Base-by-base conservation (phyloP, 2,329 filamentous ascomycete species). In the Tolypocladium inflatum region DNA sequence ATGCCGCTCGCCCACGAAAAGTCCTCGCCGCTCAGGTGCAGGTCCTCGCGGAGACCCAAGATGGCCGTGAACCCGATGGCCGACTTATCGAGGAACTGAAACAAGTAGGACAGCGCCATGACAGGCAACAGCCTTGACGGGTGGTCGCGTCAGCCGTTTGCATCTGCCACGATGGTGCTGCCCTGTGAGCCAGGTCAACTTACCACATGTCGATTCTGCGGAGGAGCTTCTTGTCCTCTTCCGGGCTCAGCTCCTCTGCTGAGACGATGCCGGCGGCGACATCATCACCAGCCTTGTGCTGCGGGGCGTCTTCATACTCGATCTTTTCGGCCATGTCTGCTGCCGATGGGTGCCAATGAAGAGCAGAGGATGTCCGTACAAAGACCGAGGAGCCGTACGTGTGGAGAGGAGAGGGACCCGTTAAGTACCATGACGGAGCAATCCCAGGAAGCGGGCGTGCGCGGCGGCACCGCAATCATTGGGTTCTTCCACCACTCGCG, bases 71-170 rank as follows among this genome's bases (percentile, higher is more conserved):
- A 80, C n/a, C 71, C 75, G 1, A 84, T 69, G 0, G 77, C 78
- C 0, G 79, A 80, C 66, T 87, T 86, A 70, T 87, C 84, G 2
- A 83, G 72, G 61, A 80, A 86, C 60, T 86, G 83, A 6, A 85
- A 70, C n/a, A 80, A 77, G 64, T 86, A 86, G 1, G 75, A 80
- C 64, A 62, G 74, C 57, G 70, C 81, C 73, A 79, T 76, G 59
- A 77, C 59, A 4, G 77, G 84, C 68, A 86, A 76, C 37, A 83
- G 62, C 69, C 77, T 78, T 9, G 7, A 35, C 9, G 9, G 4
- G n/a, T n/a, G 26, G 48, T n/a, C 30, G 17, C 9, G 45, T 51
- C 26, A 51, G 30, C 30, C 30, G 17, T 35, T 35, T n/a, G 17
- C 30, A 6, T 19, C 19, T 6, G 33, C 9, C 15, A 17, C 19